Percentiles rank a stretch among this genome's conserved stretches.
Conservation (phyloP, 202 grass and related monocot genomes). For the Brachypodium distachyon region DNA sequence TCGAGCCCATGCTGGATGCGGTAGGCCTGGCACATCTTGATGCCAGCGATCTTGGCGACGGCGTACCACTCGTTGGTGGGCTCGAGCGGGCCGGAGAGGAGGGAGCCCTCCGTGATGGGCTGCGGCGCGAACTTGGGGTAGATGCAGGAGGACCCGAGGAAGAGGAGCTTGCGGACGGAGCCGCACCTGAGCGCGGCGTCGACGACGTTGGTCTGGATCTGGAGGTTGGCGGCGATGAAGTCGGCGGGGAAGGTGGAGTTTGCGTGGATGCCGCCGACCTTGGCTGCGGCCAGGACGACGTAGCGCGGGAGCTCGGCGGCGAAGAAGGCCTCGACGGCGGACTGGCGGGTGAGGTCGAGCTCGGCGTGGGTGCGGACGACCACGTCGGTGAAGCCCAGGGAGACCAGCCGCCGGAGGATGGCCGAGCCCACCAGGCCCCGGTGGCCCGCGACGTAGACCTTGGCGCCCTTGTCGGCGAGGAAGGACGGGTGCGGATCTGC, state of each 20-base stretch:
- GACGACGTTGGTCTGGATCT: conserved; percentile 74
- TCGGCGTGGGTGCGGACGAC: conserved; percentile 48
- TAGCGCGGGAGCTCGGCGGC: conserved; percentile 46
- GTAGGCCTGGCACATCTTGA: conserved; percentile 94
- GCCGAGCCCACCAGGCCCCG: conserved; percentile 58
- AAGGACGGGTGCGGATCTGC: conserved; percentile 35
- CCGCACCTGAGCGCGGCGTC: conserved; percentile 51
- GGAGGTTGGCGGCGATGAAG: conserved; percentile 69
- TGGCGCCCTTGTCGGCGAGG: conserved; percentile 59
- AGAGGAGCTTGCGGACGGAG: conserved; percentile 64
- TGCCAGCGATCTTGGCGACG: conserved; percentile 77
- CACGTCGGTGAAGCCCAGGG: conserved; percentile 73
- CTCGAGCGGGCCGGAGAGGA: conserved; percentile 69
- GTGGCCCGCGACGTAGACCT: conserved; percentile 68
- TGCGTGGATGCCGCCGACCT: conserved; percentile 80
- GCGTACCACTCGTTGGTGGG: conserved; percentile 80
- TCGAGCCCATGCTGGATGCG: conserved; percentile 57
- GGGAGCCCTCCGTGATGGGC: conserved; percentile 56
- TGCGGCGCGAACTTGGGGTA: conserved; percentile 58
- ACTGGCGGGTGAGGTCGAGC: conserved; percentile 67
- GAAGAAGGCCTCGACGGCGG: conserved; percentile 67
- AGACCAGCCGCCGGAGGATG: conserved; percentile 41
- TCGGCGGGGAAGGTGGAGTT: conserved; percentile 73
- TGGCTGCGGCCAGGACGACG: conserved; percentile 66
- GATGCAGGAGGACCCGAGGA: conserved; percentile 58